A percentile compares a stretch with the other conserved stretches of the same genome.
These are phyloP conservation scores for Hyaloscypha bicolor DNA, from an alignment of 495 filamentous ascomycete genomes.

Conservation along the genomic window DNA sequence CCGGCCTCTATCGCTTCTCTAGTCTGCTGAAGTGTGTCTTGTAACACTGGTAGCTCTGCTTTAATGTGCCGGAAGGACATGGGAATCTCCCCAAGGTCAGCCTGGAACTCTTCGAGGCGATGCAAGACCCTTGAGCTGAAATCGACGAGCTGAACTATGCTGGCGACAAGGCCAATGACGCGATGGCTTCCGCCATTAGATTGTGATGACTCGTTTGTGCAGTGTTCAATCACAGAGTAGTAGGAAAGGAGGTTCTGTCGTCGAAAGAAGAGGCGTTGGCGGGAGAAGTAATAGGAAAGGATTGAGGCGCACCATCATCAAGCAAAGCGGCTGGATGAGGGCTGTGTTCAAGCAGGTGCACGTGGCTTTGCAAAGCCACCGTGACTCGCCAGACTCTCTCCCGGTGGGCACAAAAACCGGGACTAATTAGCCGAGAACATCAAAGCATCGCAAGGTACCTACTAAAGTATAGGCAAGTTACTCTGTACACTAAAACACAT, in stretches of 20 bases:
- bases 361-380: too few species aligned
- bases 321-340: too few species aligned
- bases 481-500: too few species aligned
- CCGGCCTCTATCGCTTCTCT: conserved; percentile 28
- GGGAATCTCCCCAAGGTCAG: conserved; percentile 33
- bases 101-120: conserved; percentile 36
- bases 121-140: conserved; percentile 32
- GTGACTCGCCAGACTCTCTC: too few species aligned
- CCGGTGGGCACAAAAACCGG: too few species aligned
- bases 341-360: too few species aligned
- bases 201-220: conserved; percentile 1
- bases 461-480: too few species aligned
- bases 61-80: conserved; percentile 33
- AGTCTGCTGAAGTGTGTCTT: conserved; percentile 32
- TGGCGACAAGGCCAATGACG: conserved; percentile 35
- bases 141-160: conserved; percentile 36
- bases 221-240: conserved; percentile 8
- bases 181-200: conserved; percentile 40
- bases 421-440: too few species aligned
- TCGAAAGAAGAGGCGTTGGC: too few species aligned
- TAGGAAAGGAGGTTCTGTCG: neutral
- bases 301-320: too few species aligned
- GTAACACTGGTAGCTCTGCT: conserved; percentile 34
- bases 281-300: too few species aligned
- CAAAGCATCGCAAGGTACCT: too few species aligned